Percentiles rank a stretch among this genome's conserved stretches.
phyloP scores from a whole-genome alignment of 495 filamentous ascomycete genomes.

The Penicillium cosmopolitanum region DNA sequence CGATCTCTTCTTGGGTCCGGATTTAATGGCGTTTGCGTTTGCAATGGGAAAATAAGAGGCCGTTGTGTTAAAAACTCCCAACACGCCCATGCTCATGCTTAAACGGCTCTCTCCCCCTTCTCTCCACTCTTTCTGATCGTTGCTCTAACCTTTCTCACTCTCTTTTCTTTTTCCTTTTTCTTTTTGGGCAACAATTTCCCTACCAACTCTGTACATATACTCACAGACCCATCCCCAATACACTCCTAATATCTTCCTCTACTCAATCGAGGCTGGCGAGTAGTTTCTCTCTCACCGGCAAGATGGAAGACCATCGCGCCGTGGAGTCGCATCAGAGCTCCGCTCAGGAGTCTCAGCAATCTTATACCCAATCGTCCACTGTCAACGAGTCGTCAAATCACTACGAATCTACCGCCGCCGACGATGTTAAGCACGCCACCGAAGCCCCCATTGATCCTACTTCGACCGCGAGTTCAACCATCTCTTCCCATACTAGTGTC shows the following conservation, averaged over 20 bases:
- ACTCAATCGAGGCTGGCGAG: constrained; percentile 16
- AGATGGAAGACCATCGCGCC: constrained; percentile 32
- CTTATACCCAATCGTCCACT: constrained; percentile 5
- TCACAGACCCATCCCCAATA: constrained; percentile 12
- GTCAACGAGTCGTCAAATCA: constrained; percentile 4
- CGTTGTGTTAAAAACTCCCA: constrained; percentile 10
- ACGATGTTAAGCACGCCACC: constrained; percentile 9
- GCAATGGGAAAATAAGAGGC: neutral
- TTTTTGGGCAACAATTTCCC: neutral
- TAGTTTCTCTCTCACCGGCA: constrained; percentile 17
- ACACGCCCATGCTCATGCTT: neutral
- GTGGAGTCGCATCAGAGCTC: constrained; percentile 17
- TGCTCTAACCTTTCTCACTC: constrained; percentile 8
- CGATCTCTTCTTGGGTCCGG: constrained; percentile 9
- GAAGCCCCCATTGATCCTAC: constrained; percentile 3
- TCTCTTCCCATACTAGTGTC: constrained; percentile 24
- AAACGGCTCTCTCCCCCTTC: neutral
- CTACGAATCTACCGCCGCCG: constrained; percentile 7
- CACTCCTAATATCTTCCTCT: constrained; percentile 9
- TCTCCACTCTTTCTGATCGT: constrained; percentile 8
- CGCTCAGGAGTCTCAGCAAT: constrained; percentile 6
- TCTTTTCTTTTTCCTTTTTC: constrained; percentile 8
- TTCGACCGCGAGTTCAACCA: constrained; percentile 26
- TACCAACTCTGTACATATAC: constrained; percentile 20
- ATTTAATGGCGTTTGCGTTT: constrained; percentile 23